These are phyloP conservation scores for Leccinum arenicola DNA, from an alignment of 768 basidiomycete species.

Conservation along the genomic window DNA sequence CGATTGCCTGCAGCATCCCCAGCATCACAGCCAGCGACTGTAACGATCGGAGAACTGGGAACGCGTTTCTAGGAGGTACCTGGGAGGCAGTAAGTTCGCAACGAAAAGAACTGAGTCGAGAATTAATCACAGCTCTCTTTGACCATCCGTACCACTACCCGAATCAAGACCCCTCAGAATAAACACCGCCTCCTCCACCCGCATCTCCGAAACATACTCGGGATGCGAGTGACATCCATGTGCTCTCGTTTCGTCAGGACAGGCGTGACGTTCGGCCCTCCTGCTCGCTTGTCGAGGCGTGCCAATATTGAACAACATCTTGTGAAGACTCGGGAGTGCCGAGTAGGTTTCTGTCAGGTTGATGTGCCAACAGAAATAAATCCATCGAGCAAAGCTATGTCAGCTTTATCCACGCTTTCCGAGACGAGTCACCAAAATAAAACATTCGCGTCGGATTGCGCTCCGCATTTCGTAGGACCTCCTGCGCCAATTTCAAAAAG, in stretches of 20 bases:
- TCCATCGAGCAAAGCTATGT: neutral
- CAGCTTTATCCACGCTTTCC: neutral
- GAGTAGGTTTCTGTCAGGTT: conserved; percentile 83
- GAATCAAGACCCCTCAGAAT: conserved; percentile 77
- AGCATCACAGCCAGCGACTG: too few species aligned
- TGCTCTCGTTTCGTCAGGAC: conserved; percentile 81
- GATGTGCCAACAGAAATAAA: conserved; percentile 64
- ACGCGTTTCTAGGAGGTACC: too few species aligned
- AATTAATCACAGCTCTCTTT: too few species aligned
- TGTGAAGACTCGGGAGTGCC: conserved; percentile 75
- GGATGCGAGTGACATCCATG: conserved; percentile 79
- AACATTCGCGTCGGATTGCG: conserved; percentile 86
- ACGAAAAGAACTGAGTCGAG: too few species aligned
- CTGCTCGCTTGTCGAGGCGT: conserved; percentile 71
- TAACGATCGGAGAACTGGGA: too few species aligned
- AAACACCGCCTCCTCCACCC: conserved; percentile 88
- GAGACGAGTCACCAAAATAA: conserved; percentile 72
- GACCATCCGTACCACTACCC: conserved; percentile 40
- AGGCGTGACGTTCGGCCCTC: conserved; percentile 60
- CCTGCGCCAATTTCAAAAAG: conserved; percentile 80
- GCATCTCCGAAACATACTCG: conserved; percentile 73
- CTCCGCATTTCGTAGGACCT: conserved; percentile 88
- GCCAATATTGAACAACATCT: conserved; percentile 50
- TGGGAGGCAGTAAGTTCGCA: too few species aligned
- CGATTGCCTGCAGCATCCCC: too few species aligned